A percentile compares a stretch with the other conserved stretches of the same genome.
Evolutionary conservation across 352 stramenopile genomes (phyloP).

Genomic region (Pythium plurisporium): DNA sequence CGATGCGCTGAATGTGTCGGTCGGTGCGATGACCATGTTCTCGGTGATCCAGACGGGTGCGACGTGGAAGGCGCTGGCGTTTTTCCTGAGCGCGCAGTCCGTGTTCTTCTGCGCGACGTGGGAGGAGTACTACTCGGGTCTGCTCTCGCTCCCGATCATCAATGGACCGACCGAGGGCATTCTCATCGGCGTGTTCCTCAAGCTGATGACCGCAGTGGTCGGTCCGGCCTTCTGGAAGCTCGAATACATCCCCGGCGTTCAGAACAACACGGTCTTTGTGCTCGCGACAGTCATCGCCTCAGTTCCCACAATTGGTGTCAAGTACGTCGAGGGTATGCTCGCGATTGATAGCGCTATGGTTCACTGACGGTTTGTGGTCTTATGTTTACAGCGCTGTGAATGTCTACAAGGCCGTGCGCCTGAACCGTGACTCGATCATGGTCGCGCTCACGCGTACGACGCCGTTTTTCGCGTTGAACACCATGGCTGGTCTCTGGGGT

Average conservation of each 20-base stretch:
- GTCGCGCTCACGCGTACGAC: constrained; percentile 75
- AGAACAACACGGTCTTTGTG: constrained; percentile 85
- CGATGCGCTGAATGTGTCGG: constrained; percentile 78
- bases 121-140: constrained; percentile 93
- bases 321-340: constrained; percentile 42
- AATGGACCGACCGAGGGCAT: constrained; percentile 97
- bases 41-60: constrained; percentile 70
- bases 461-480: constrained; percentile 75
- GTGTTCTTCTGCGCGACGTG: constrained; percentile 87
- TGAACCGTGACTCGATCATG: constrained; percentile 67
- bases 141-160: constrained; percentile 92
- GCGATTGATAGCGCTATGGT: not conserved
- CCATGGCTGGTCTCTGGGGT: constrained; percentile 61
- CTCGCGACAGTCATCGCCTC: constrained; percentile 52
- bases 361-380: no score
- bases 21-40: constrained; percentile 79
- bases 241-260: constrained; percentile 53
- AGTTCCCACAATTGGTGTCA: constrained; percentile 62
- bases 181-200: constrained; percentile 74
- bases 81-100: constrained; percentile 71
- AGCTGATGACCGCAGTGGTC: constrained; percentile 63
- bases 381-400: constrained; percentile 67
- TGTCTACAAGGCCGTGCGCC: constrained; percentile 57
- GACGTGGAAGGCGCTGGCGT: constrained; percentile 73
- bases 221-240: constrained; percentile 68